These are phyloP conservation scores for Choiromyces venosus DNA, from an alignment of 495 filamentous ascomycete species.

Conservation along the genomic window DNA sequence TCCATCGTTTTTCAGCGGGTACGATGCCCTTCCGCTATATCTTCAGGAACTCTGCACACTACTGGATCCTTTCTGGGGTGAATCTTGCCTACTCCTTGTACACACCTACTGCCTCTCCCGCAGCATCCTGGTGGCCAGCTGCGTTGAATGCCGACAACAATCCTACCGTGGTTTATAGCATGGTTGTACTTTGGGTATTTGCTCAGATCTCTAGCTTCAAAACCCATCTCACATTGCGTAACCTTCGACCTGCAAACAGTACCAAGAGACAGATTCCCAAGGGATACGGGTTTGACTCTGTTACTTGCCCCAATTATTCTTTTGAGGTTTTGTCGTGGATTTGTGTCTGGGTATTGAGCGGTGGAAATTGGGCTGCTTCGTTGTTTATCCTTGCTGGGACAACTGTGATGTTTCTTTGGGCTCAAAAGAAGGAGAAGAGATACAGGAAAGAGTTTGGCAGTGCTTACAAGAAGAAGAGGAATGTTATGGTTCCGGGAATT, in stretches of 20 bases:
- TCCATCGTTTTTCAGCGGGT: slow-evolving; percentile 89
- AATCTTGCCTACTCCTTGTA: slow-evolving; percentile 84
- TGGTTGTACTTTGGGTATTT: slow-evolving; percentile 63
- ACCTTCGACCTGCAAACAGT: slow-evolving; percentile 69
- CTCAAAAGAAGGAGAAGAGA: slow-evolving; percentile 81
- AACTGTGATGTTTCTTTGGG: slow-evolving; percentile 78
- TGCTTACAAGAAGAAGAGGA: slow-evolving; percentile 77
- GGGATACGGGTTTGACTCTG: slow-evolving; percentile 75
- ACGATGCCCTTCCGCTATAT: slow-evolving; percentile 87
- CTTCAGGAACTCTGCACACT: slow-evolving; percentile 85
- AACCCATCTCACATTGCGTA: slow-evolving; percentile 68
- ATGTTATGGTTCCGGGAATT: slow-evolving; percentile 67
- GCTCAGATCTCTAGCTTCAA: slow-evolving; percentile 74
- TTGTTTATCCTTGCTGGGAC: slow-evolving; percentile 65
- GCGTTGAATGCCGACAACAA: slow-evolving; percentile 40
- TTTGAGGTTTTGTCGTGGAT: slow-evolving; percentile 86
- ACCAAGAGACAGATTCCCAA: slow-evolving; percentile 80
- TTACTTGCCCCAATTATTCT: slow-evolving; percentile 96
- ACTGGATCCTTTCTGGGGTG: slow-evolving; percentile 78
- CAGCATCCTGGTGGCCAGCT: slow-evolving; percentile 37
- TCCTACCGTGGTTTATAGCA: slow-evolving; percentile 53
- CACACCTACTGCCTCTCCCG: slow-evolving; percentile 54
- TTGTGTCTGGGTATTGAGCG: slow-evolving; percentile 66
- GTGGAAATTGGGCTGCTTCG: slow-evolving; percentile 65
- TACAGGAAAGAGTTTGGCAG: slow-evolving; percentile 85